Evolutionary conservation across 805 yeast species (phyloP).

Genomic region (Wickerhamiella brachini): DNA sequence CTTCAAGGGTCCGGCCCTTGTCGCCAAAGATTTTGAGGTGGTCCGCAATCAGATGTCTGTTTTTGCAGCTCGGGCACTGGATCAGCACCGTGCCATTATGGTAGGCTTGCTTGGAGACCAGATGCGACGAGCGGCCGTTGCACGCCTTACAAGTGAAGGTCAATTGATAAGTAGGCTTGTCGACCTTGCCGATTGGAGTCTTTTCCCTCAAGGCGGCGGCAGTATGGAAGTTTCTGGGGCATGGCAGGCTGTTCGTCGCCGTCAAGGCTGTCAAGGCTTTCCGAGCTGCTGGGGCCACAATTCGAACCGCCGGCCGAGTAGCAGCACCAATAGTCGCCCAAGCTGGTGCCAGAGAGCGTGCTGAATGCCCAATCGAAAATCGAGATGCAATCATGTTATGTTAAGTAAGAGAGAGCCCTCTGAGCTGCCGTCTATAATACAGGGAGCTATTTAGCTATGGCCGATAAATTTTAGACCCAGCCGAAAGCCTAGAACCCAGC

Average conservation of each 20-base stretch:
- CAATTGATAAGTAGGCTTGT: constrained; percentile 68
- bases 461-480: too few relatives aligned
- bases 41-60: constrained; percentile 84
- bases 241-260: too few relatives aligned
- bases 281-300: too few relatives aligned
- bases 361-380: too few relatives aligned
- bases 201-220: neutral
- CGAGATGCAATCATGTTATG: too few relatives aligned
- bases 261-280: too few relatives aligned
- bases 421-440: neutral
- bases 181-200: constrained; percentile 32
- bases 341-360: too few relatives aligned
- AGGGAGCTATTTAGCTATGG: neutral
- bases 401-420: too few relatives aligned
- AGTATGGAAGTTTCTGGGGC: neutral
- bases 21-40: constrained; percentile 76
- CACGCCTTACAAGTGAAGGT: constrained; percentile 91
- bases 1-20: constrained; percentile 60
- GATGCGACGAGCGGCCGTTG: constrained; percentile 68
- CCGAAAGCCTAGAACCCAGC: too few relatives aligned
- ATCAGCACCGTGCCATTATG: constrained; percentile 73
- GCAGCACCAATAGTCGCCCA: too few relatives aligned
- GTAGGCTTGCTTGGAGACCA: constrained; percentile 88
- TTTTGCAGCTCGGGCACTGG: constrained; percentile 83
- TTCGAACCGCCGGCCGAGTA: too few relatives aligned